Evolutionary conservation across 2,329 filamentous ascomycete species (phyloP).

Genomic region (Epichloe coenophiala): DNA sequence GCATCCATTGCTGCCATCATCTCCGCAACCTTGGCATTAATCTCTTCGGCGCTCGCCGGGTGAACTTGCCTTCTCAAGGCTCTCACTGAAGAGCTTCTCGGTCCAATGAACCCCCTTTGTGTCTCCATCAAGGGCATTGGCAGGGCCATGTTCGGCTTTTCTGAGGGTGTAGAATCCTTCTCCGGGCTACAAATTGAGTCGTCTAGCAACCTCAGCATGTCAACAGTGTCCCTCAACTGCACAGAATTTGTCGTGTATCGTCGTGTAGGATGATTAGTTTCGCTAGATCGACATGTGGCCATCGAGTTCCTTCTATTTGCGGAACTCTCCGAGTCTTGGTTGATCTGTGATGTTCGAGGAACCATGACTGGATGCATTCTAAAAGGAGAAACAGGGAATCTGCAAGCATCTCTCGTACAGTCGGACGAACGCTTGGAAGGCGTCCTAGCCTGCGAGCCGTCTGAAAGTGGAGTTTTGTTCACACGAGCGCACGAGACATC

Average conservation of each 20-base stretch:
- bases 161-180: neutral
- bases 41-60: slow-evolving; percentile 10
- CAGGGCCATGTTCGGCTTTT: neutral
- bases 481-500: neutral
- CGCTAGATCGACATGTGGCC: neutral
- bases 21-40: slow-evolving; percentile 20
- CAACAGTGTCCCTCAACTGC: neutral
- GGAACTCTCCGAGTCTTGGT: neutral
- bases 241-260: slow-evolving; percentile 5
- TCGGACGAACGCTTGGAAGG: neutral
- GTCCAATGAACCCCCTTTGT: neutral
- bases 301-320: slow-evolving; percentile 2
- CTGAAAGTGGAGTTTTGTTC: neutral
- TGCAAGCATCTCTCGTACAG: neutral
- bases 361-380: slow-evolving; percentile 6
- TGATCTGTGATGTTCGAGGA: neutral
- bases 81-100: neutral
- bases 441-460: neutral
- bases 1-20: slow-evolving; percentile 24
- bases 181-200: neutral
- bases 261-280: neutral
- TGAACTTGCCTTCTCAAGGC: neutral
- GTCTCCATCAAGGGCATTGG: neutral
- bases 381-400: slow-evolving; percentile 3
- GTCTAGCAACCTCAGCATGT: slow-evolving; percentile 2